Conservation (phyloP, 2,329 filamentous ascomycete species). For the Cordyceps militaris region DNA sequence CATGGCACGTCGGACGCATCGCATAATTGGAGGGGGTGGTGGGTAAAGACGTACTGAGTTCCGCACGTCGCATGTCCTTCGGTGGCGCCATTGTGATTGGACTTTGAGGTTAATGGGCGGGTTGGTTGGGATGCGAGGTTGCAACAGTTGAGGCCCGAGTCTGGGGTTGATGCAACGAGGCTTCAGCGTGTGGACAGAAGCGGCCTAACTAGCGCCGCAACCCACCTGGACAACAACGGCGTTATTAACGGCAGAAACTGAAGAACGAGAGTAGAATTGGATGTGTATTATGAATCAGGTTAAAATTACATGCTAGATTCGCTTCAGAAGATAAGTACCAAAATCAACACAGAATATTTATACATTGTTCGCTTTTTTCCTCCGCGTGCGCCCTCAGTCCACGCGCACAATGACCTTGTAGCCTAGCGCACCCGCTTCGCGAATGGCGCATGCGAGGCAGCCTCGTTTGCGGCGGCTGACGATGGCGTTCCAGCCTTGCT, state of each 20-base stretch:
- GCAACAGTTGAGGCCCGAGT: neutral
- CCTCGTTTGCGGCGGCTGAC: conserved; percentile 60
- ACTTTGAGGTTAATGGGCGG: neutral
- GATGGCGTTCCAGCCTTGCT: conserved; percentile 67
- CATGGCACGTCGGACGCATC: neutral
- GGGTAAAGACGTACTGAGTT: conserved; percentile 57
- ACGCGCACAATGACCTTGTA: conserved; percentile 61
- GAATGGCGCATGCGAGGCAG: conserved; percentile 66
- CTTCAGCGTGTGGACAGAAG: neutral
- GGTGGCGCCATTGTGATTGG: conserved; percentile 52
- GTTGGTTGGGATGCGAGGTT: neutral
- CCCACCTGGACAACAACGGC: neutral
- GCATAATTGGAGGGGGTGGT: neutral
- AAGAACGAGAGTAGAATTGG: neutral
- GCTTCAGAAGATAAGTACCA: neutral
- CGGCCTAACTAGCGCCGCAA: neutral
- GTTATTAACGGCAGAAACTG: neutral
- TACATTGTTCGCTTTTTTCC: neutral
- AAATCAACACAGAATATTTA: neutral
- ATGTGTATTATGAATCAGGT: neutral
- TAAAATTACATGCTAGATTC: conserved; percentile 1
- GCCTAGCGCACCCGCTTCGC: conserved; percentile 64
- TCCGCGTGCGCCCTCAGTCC: conserved; percentile 29
- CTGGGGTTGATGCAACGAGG: neutral
- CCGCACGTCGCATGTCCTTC: conserved; percentile 69